phyloP scores from a whole-genome alignment of 2,329 filamentous ascomycete genomes.

The Botrytis galanthina region DNA sequence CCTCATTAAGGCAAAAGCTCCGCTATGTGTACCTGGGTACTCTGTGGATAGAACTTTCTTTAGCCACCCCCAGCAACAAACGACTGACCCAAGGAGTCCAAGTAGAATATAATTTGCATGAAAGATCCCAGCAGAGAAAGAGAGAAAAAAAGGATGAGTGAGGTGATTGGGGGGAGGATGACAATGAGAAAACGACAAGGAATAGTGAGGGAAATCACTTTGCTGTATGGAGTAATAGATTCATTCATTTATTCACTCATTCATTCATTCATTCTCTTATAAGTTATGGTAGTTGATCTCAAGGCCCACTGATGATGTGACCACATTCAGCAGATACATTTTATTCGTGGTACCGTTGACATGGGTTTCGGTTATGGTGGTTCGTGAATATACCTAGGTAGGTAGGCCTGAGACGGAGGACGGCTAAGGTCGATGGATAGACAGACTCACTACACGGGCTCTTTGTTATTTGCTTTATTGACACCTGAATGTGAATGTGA shows the following conservation, averaged over 20 bases:
- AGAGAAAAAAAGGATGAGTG: not conserved
- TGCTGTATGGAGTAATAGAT: not conserved
- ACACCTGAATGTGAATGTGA: not conserved
- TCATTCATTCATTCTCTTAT: no score
- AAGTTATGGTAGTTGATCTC: no score
- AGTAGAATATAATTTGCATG: not conserved
- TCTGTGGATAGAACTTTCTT: slow-evolving; percentile 8
- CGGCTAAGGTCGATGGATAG: not conserved
- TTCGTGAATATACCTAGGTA: not conserved
- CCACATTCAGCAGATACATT: not conserved
- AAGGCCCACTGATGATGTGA: not conserved
- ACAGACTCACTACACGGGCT: not conserved
- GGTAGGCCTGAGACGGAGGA: not conserved
- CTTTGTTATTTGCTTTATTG: not conserved
- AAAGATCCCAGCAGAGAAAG: not conserved
- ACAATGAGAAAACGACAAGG: not conserved
- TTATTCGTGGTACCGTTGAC: not conserved
- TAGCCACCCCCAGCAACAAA: not conserved
- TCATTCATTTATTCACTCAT: not conserved
- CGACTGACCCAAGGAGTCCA: not conserved
- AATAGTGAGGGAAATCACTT: not conserved
- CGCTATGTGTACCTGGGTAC: not conserved
- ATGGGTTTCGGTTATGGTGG: not conserved
- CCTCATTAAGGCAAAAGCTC: slow-evolving; percentile 1
- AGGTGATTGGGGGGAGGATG: not conserved